phyloP scores from a whole-genome alignment of 495 filamentous ascomycete species.

The Hyaloscypha hepaticicola region DNA sequence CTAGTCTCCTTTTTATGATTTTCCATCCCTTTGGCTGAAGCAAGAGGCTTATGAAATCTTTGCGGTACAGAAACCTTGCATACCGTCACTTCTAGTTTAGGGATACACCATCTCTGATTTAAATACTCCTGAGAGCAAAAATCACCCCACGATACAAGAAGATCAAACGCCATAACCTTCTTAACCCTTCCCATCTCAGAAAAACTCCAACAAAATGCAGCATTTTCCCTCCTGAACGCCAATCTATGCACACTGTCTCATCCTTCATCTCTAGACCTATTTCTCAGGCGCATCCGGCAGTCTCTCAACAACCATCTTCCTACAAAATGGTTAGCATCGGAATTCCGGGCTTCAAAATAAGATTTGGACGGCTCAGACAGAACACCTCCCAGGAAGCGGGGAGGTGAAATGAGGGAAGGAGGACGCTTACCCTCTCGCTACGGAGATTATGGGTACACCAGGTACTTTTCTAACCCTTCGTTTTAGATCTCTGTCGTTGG shows the following conservation, averaged over 20 bases:
- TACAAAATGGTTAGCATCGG: too few species aligned
- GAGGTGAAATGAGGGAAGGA: too few species aligned
- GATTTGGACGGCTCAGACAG: too few species aligned
- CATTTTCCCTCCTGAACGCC: not conserved
- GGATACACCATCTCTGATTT: too few species aligned
- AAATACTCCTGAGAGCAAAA: not conserved
- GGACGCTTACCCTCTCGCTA: not conserved
- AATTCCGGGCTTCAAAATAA: too few species aligned
- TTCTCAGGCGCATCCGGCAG: slow-evolving; percentile 77
- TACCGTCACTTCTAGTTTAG: too few species aligned
- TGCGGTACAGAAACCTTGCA: too few species aligned
- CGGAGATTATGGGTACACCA: slow-evolving; percentile 49
- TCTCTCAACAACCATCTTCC: slow-evolving; percentile 91
- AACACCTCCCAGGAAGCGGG: too few species aligned
- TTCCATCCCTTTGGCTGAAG: not conserved
- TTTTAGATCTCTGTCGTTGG: slow-evolving; percentile 84
- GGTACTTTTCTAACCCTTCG: slow-evolving; percentile 67
- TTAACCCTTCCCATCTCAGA: too few species aligned
- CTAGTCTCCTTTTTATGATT: not conserved
- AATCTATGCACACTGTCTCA: not conserved
- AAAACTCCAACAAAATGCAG: slow-evolving; percentile 6
- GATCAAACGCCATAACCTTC: not conserved
- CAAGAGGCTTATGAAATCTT: not conserved
- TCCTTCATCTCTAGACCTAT: slow-evolving; percentile 30
- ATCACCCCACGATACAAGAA: not conserved